These are phyloP conservation scores for Solanum chacoense DNA, from an alignment of 305 asterid species.

Conservation along the genomic window DNA sequence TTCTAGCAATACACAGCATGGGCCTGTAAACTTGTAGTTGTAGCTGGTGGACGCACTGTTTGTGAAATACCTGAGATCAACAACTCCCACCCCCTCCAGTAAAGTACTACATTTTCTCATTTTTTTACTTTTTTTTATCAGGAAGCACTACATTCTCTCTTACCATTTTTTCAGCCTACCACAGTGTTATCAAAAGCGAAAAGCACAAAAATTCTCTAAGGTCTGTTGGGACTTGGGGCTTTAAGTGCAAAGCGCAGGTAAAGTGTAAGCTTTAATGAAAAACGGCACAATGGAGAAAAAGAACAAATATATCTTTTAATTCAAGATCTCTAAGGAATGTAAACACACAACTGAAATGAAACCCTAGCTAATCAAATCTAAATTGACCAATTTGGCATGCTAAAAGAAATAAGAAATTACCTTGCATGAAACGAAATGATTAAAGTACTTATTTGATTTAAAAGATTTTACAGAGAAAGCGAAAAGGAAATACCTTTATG, in stretches of 20 bases:
- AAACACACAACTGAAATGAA: background rate
- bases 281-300: background rate
- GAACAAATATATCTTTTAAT: background rate
- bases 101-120: background rate
- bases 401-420: background rate
- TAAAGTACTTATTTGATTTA: background rate
- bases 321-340: background rate
- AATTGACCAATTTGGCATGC: background rate
- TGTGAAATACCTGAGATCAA: background rate
- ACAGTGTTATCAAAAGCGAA: background rate
- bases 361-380: background rate
- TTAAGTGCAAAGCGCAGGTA: background rate
- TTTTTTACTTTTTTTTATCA: background rate
- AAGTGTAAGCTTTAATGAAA: background rate
- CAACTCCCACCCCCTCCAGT: background rate
- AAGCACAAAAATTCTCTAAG: background rate
- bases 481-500: constrained; percentile 54
- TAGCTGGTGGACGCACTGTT: background rate
- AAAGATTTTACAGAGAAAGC: background rate
- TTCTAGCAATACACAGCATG: background rate
- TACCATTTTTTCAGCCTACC: background rate
- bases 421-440: background rate
- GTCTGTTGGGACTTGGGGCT: background rate
- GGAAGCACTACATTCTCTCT: background rate
- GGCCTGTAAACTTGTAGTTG: background rate